A percentile compares a stretch with the other conserved stretches of the same genome.
These are phyloP conservation scores for Chaetomium tenue DNA, from an alignment of 495 filamentous ascomycete genomes.

Conservation along the genomic window DNA sequence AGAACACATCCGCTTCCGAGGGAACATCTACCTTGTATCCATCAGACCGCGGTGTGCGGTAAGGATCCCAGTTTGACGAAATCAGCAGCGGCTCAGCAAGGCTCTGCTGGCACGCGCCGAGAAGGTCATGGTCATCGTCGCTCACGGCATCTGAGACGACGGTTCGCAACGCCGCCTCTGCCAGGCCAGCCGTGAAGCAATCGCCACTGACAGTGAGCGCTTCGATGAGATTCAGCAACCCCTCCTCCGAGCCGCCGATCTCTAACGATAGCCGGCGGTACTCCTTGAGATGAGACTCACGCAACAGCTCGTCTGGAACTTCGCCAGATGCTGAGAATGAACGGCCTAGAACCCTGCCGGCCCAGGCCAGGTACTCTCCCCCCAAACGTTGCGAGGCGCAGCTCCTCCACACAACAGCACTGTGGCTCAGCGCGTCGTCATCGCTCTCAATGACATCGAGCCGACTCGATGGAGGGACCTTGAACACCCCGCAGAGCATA, in stretches of 20 bases:
- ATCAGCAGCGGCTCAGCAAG: conserved; percentile 42
- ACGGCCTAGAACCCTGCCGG: conserved; percentile 76
- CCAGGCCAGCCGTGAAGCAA: conserved; percentile 63
- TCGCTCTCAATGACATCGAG: conserved; percentile 64
- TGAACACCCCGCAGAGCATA: conserved; percentile 72
- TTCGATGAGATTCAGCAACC: conserved; percentile 63
- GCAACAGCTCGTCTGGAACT: conserved; percentile 56
- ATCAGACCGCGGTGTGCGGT: conserved; percentile 50
- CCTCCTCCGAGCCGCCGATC: conserved; percentile 46
- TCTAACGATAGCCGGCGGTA: conserved; percentile 45
- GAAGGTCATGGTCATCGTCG: conserved; percentile 46
- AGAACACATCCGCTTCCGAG: conserved; percentile 34
- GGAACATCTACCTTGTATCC: conserved; percentile 23
- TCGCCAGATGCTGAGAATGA: conserved; percentile 75
- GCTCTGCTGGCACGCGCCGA: conserved; percentile 49
- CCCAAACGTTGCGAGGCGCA: conserved; percentile 61
- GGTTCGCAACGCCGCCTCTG: conserved; percentile 72
- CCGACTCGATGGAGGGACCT: conserved; percentile 51
- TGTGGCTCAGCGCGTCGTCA: conserved; percentile 56
- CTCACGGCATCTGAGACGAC: conserved; percentile 58
- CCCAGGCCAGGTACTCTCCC: conserved; percentile 75
- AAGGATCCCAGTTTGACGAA: conserved; percentile 52
- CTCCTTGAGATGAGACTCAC: conserved; percentile 55
- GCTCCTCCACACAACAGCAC: conserved; percentile 68
- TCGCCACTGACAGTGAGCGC: conserved; percentile 64